Base-by-base conservation (phyloP, 345 rosid genomes). In the Gossypium raimondii region DNA sequence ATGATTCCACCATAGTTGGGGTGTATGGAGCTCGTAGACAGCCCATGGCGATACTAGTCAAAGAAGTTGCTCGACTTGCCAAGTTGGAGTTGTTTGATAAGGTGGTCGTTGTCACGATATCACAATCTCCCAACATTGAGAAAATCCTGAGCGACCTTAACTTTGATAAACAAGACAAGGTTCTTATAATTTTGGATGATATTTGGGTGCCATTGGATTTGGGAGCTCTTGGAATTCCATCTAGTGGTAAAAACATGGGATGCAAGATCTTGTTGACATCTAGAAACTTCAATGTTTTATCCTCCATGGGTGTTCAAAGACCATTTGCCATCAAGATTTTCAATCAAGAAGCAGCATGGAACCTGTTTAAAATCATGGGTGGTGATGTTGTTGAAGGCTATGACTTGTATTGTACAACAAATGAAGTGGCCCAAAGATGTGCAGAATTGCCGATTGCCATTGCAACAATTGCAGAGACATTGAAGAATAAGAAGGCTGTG, bases 381-480 rank as follows among this genome's bases (percentile, higher is more conserved):
- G 78, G 76, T 2, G 60, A 68, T 1, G 8, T 1, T 16, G 18
- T 43, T 58, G 25, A 73, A 17, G 41, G 29, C 14, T 55, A 34
- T 6, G 29, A 52, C 13, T 43, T 82, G 52, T 71, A 0, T 1
- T 0, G 67, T 52, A 3, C 71, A 1, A 83, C 78, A 27, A 22
- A 1, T 41, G 72, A 82, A n/a, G 41, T 82, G 1, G 78, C 71
- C 4, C 9, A n/a, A 7, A 71, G 8, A 12, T 84, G 85, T 73
- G 80, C 13, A 7, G 82, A 81, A 3, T n/a, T 84, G 66, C 87
- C 87, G 0, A 0, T 82, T 4, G 27, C 71, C 2, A 43, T 84
- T 43, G 71, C 55, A 8, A 60, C 75, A 0, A 17, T 77, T n/a
- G 85, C 83, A 29, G 61, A 3, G 0, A 43, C 70, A 4, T 76